Base-by-base conservation (phyloP, 1,139 yeast species). In the Debaryomyces fabryi region DNA sequence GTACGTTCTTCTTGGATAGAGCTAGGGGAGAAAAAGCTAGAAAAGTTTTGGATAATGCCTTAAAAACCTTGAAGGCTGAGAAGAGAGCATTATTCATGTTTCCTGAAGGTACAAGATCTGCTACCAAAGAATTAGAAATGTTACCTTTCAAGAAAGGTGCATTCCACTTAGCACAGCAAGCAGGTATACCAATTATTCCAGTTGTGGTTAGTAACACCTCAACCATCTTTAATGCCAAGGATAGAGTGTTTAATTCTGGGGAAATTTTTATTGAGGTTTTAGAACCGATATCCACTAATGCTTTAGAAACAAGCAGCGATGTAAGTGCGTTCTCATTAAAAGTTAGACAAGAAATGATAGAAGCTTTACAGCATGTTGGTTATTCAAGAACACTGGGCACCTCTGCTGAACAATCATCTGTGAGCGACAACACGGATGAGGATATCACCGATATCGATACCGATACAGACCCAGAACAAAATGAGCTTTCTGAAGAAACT, bases 71-170 rank as follows among this genome's bases (percentile, higher is more conserved):
- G 65, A 84, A 82, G 63, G 60, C 66, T 10, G 72, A 82, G 42
- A 82, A 83, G 58, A 76, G 93, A 62, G 89, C 87, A 10, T 76
- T 92, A 36, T 92, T 85, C 74, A 81, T 92, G 71, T 92, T 89
- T 76, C 96, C 97, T 15, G 96, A 92, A 67, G 99, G 99, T 21
- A 95, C 99, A 1, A 82, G 99, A 65, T 89, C 97, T 0, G 88
- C 85, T 53, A 68, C 86, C 13, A 72, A 80, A 23, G 76, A 76
- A 39, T 85, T 96, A 45, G 83, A 78, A 9, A 71, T 95, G 66
- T 75, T 89, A 48, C 96, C 96, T 1, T 89, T 93, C 69, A 93
- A 93, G 68, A 95, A 95, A 65, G 99, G 99, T 44, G 98, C 98
- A 0, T 95, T 95, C 82, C 97, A 93, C 68, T 79, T 93, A 61